These are phyloP conservation scores for Pseudophaeomoniella oleicola DNA, from an alignment of 2,329 filamentous ascomycete genomes.

Conservation along the genomic window DNA sequence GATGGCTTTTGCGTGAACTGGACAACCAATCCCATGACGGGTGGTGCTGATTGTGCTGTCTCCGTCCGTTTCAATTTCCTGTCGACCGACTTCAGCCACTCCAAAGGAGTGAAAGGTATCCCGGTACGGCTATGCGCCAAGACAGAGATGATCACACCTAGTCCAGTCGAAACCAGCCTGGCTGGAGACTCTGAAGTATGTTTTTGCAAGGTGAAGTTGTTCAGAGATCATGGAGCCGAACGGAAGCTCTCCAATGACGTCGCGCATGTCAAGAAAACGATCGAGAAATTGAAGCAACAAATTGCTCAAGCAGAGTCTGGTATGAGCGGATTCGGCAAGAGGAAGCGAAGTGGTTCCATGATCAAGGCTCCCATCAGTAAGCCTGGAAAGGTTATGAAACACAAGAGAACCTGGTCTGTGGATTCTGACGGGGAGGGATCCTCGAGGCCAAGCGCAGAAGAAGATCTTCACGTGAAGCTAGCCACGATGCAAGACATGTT, in stretches of 20 bases:
- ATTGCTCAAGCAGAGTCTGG: slow-evolving; percentile 59
- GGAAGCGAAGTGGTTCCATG: slow-evolving; percentile 42
- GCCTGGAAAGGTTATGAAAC: slow-evolving; percentile 72
- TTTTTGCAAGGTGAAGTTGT: slow-evolving; percentile 94
- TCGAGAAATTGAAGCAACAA: slow-evolving; percentile 91
- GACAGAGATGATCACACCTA: slow-evolving; percentile 52
- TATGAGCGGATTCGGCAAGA: slow-evolving; percentile 44
- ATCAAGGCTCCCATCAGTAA: slow-evolving; percentile 33
- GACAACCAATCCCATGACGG: slow-evolving; percentile 54
- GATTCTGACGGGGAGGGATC: slow-evolving; percentile 46
- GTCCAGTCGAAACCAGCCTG: slow-evolving; percentile 16
- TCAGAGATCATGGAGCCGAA: slow-evolving; percentile 90
- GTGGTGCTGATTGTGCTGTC: slow-evolving; percentile 62
- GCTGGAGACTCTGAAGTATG: slow-evolving; percentile 52
- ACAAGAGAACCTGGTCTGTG: slow-evolving; percentile 92
- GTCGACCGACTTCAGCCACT: slow-evolving; percentile 96
- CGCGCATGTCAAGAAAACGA: slow-evolving; percentile 87
- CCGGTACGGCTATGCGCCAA: slow-evolving; percentile 87
- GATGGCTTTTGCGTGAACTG: slow-evolving; percentile 88
- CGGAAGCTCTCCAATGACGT: slow-evolving; percentile 90
- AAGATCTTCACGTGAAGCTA: slow-evolving; percentile 29
- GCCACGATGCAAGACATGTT: slow-evolving; percentile 31
- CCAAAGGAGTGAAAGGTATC: slow-evolving; percentile 95
- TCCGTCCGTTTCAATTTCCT: slow-evolving; percentile 96
- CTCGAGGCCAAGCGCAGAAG: slow-evolving; percentile 24